Evolutionary conservation across 2,329 filamentous ascomycete species (phyloP).

Genomic region (Penicillium sp.): DNA sequence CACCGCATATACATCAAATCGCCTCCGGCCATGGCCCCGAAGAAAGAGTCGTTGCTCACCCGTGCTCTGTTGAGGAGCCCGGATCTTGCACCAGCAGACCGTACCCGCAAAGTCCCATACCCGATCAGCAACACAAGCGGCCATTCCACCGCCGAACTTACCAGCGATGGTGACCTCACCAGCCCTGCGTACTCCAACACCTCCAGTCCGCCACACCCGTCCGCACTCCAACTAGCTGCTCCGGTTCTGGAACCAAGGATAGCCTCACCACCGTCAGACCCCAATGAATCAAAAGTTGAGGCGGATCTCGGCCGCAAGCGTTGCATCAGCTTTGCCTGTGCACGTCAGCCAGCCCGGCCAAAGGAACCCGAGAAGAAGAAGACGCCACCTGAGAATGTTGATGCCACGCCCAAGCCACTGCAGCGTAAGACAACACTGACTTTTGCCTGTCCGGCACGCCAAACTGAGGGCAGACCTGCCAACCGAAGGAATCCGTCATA

Average conservation of each 20-base stretch:
- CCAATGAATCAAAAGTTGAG: conserved; percentile 56
- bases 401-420: conserved; percentile 23
- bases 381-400: conserved; percentile 15
- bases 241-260: conserved; percentile 17
- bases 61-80: conserved; percentile 70
- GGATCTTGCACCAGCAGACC: conserved; percentile 43
- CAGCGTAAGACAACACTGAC: conserved; percentile 45
- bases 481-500: conserved; percentile 22
- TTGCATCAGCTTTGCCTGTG: conserved; percentile 90
- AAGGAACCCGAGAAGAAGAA: conserved; percentile 23
- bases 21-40: conserved; percentile 46
- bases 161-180: conserved; percentile 88
- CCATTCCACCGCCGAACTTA: conserved; percentile 82
- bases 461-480: conserved; percentile 25
- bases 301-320: conserved; percentile 71
- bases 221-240: conserved; percentile 26
- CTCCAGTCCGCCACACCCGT: conserved; percentile 73
- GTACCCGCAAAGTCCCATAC: conserved; percentile 55
- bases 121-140: conserved; percentile 72
- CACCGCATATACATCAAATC: conserved; percentile 46
- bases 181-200: conserved; percentile 85
- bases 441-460: conserved; percentile 44
- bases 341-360: conserved; percentile 54
- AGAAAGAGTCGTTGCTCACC: conserved; percentile 79
- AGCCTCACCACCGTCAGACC: conserved; percentile 29